Conservation (phyloP, 306 rosid genomes). For the Cicer arietinum region DNA sequence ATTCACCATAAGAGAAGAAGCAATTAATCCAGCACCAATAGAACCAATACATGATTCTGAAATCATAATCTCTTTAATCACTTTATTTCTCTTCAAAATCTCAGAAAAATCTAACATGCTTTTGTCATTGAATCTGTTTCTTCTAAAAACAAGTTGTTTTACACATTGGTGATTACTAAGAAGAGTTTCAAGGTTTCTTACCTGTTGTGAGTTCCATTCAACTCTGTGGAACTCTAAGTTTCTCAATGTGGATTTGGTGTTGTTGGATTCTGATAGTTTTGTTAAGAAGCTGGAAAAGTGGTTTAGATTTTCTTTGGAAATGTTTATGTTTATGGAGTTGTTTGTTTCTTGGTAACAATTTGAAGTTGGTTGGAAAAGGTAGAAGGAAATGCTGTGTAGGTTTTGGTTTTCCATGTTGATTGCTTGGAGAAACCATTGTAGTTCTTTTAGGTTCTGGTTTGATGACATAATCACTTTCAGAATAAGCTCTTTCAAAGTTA, state of each 20-base stretch:
- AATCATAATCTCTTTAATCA: conserved; percentile 79
- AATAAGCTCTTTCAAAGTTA: too few species aligned
- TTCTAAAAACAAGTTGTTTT: conserved; percentile 63
- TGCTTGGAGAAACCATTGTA: conserved; percentile 65
- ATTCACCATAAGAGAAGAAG: conserved; percentile 77
- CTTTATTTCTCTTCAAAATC: conserved; percentile 59
- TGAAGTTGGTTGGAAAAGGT: conserved; percentile 78
- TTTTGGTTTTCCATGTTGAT: conserved; percentile 57
- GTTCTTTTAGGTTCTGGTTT: conserved; percentile 60
- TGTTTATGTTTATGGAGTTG: conserved; percentile 71
- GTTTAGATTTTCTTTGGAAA: conserved; percentile 60
- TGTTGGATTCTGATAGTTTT: conserved; percentile 50
- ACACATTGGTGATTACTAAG: conserved; percentile 52
- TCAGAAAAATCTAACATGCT: conserved; percentile 60
- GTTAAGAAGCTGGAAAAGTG: conserved; percentile 62
- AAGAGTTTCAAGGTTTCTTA: conserved; percentile 55
- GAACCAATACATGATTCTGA: conserved; percentile 77
- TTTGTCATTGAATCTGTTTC: conserved; percentile 65
- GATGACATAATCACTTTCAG: conserved; percentile 59
- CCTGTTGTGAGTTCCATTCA: conserved; percentile 65
- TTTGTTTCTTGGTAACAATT: conserved; percentile 77
- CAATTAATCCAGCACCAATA: conserved; percentile 70
- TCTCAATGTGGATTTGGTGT: conserved; percentile 54
- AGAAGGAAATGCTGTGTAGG: conserved; percentile 76
- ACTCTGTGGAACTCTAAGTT: conserved; percentile 83